Percentiles rank a stretch among this genome's conserved stretches.
Evolutionary conservation across 805 yeast genomes (phyloP).

Genomic region (Pichia sporocuriosa): DNA sequence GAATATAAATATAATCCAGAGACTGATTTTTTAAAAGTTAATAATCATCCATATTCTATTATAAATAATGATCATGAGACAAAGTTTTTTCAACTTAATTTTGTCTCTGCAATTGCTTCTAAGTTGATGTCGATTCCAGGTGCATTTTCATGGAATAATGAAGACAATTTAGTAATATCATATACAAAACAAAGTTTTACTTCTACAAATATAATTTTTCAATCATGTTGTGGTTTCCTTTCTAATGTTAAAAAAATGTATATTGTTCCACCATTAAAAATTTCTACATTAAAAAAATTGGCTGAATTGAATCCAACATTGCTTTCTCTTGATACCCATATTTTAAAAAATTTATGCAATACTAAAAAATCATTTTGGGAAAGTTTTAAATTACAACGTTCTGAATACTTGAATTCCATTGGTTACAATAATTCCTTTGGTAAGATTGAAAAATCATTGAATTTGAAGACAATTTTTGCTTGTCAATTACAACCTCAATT

Average conservation of each 20-base stretch:
- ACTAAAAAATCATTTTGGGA: constrained; percentile 16
- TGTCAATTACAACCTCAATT: constrained; percentile 15
- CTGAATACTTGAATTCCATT: constrained; percentile 38
- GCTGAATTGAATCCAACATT: constrained; percentile 25
- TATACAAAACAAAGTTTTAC: constrained; percentile 7
- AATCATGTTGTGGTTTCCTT: constrained; percentile 35
- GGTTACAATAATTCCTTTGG: constrained; percentile 41
- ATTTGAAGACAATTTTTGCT: constrained; percentile 38
- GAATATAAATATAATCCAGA: constrained; percentile 16
- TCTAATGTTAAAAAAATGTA: constrained; percentile 26
- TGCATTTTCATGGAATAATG: constrained; percentile 22
- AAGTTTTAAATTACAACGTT: constrained; percentile 29
- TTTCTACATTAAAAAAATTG: constrained; percentile 12
- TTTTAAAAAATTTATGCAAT: constrained; percentile 21
- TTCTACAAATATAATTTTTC: constrained; percentile 25
- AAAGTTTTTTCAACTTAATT: constrained; percentile 28
- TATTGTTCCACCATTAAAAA: constrained; percentile 12
- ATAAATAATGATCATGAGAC: constrained; percentile 17
- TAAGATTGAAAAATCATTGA: constrained; percentile 16
- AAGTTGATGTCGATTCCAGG: constrained; percentile 29
- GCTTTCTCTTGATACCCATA: constrained; percentile 25
- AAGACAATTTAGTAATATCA: constrained; percentile 23
- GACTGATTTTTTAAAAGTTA: constrained; percentile 21
- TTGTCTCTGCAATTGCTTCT: constrained; percentile 32
- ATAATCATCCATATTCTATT: constrained; percentile 25